Percentiles rank a stretch among this genome's conserved stretches.
Conservation (phyloP, 2,329 filamentous ascomycete genomes). For the Emericellopsis atlantica region DNA sequence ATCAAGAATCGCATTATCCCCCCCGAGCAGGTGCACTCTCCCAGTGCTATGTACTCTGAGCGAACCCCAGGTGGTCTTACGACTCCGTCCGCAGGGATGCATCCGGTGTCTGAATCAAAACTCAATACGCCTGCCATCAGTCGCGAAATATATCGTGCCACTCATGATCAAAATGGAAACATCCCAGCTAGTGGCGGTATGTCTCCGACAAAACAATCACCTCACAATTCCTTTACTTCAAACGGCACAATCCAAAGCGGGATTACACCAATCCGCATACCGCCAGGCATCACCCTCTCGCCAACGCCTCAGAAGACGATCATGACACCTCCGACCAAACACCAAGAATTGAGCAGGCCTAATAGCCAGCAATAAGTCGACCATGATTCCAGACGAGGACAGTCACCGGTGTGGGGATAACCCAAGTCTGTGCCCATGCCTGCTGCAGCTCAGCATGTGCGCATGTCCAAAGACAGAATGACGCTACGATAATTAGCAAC, state of each 20-base stretch:
- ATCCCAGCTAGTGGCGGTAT: conserved; percentile 30
- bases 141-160: conserved; percentile 12
- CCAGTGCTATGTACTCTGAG: no score
- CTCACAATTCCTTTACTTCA: conserved; percentile 16
- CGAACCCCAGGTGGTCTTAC: not conserved
- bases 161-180: conserved; percentile 17
- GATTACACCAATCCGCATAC: conserved; percentile 32
- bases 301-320: conserved; percentile 45
- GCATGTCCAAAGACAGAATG: no score
- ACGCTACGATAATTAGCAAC: no score
- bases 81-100: not conserved
- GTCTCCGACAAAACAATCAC: conserved; percentile 40
- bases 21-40: no score
- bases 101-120: conserved; percentile 6
- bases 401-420: no score
- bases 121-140: conserved; percentile 14
- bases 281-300: conserved; percentile 42
- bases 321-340: conserved; percentile 47
- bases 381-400: no score
- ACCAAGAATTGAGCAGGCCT: conserved; percentile 3
- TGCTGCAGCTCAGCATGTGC: no score
- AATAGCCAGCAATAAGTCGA: no score
- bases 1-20: not conserved
- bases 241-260: conserved; percentile 15
- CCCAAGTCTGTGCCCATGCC: no score